A percentile compares a stretch with the other conserved stretches of the same genome.
These are phyloP conservation scores for Candida nitratophila DNA, from an alignment of 805 yeast genomes.

Conservation along the genomic window DNA sequence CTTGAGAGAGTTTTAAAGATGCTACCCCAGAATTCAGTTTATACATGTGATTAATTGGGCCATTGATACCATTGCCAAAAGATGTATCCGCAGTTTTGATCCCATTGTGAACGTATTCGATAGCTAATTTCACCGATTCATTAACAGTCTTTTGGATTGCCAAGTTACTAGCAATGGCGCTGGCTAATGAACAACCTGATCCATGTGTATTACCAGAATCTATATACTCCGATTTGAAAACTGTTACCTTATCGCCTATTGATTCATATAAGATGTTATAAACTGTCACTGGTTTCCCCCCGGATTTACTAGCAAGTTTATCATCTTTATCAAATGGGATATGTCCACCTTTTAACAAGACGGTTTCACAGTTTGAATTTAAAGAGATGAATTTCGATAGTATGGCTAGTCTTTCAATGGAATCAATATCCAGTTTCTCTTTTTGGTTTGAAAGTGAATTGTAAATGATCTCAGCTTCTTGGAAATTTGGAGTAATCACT, in stretches of 20 bases:
- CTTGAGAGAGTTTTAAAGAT: neutral
- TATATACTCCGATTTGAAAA: constrained; percentile 41
- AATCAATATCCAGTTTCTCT: constrained; percentile 5
- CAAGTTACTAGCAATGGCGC: constrained; percentile 70
- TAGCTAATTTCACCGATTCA: constrained; percentile 47
- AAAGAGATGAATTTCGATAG: constrained; percentile 33
- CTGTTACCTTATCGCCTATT: constrained; percentile 25
- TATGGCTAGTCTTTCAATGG: constrained; percentile 31
- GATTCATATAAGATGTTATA: constrained; percentile 24
- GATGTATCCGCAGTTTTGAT: constrained; percentile 37
- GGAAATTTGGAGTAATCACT: constrained; percentile 69
- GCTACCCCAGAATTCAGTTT: constrained; percentile 14
- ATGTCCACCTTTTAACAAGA: constrained; percentile 88
- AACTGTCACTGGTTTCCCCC: constrained; percentile 9
- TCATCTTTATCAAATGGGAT: constrained; percentile 35
- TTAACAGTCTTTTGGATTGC: constrained; percentile 45
- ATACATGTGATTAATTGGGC: constrained; percentile 69
- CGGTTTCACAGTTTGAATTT: constrained; percentile 38
- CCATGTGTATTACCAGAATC: constrained; percentile 67
- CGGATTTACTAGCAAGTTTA: constrained; percentile 9
- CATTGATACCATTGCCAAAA: constrained; percentile 44
- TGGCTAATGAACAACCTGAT: constrained; percentile 83
- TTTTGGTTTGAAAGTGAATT: constrained; percentile 21
- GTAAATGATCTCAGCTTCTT: constrained; percentile 50
- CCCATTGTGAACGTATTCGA: constrained; percentile 63